These are phyloP conservation scores for Rhypophila decipiens DNA, from an alignment of 495 filamentous ascomycete genomes.

Conservation along the genomic window DNA sequence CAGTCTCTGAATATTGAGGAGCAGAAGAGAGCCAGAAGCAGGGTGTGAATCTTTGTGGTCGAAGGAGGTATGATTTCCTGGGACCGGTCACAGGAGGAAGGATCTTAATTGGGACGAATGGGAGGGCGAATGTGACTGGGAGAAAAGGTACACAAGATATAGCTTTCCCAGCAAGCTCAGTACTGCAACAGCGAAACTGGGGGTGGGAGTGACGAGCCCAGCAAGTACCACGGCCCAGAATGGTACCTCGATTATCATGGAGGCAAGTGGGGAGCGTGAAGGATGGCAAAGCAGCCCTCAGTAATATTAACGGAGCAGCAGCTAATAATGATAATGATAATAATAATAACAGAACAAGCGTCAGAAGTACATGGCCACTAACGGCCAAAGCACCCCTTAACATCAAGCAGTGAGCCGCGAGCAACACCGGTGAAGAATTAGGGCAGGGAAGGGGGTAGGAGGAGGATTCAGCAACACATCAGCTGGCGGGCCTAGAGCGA, in stretches of 20 bases:
- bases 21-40: not conserved
- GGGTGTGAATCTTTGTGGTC: conserved; percentile 2
- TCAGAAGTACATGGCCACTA: not conserved
- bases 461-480: no score
- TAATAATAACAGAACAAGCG: not conserved
- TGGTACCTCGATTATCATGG: conserved; percentile 5
- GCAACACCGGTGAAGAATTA: no score
- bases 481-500: not conserved
- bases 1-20: no score
- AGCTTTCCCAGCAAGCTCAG: conserved; percentile 22
- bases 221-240: conserved; percentile 11
- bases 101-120: conserved; percentile 15
- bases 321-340: conserved; percentile 16
- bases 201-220: not conserved
- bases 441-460: no score
- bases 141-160: conserved; percentile 17
- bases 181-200: conserved; percentile 1
- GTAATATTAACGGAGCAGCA: conserved; percentile 1
- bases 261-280: no score
- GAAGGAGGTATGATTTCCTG: conserved; percentile 17
- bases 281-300: not conserved
- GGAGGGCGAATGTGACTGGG: conserved; percentile 16
- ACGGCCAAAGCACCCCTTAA: no score
- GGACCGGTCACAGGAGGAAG: conserved; percentile 19
- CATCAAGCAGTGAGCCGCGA: no score